These are phyloP conservation scores for Trichoderma atrobrunneum DNA, from an alignment of 2,329 filamentous ascomycete genomes.

Conservation along the genomic window DNA sequence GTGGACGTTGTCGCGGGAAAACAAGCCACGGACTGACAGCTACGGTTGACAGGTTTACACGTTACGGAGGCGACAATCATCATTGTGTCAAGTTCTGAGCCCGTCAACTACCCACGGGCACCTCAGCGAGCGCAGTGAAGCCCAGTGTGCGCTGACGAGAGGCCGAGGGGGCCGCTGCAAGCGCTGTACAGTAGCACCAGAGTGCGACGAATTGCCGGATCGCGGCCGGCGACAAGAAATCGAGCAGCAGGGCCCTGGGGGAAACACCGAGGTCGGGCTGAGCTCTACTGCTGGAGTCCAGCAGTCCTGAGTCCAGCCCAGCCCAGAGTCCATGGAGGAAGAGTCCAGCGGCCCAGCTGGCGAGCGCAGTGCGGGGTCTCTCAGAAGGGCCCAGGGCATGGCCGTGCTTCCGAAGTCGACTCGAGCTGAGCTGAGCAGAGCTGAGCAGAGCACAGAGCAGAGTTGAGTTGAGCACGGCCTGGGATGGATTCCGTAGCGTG, in stretches of 20 bases:
- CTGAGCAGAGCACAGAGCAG: neutral
- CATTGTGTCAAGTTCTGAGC: neutral
- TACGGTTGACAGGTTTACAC: neutral
- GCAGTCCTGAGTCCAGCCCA: neutral
- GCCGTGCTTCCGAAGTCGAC: constrained; percentile 4
- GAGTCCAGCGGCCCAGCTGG: neutral
- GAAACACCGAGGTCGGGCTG: neutral
- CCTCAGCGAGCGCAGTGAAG: neutral
- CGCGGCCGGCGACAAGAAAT: neutral
- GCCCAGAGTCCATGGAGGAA: neutral
- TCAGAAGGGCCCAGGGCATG: neutral
- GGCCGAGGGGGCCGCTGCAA: neutral
- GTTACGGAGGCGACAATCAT: neutral
- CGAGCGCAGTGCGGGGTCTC: constrained; percentile 13
- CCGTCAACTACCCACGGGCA: neutral
- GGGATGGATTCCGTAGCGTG: neutral
- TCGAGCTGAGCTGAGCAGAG: neutral
- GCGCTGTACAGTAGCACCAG: neutral
- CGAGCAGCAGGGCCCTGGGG: neutral
- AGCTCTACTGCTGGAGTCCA: neutral
- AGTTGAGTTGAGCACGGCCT: neutral
- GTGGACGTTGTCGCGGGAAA: neutral
- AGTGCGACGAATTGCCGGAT: neutral
- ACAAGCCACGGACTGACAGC: neutral
- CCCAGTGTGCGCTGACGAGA: neutral